Percentiles rank a stretch among this genome's conserved stretches.
These are phyloP conservation scores for Trichoderma brevicompactum DNA, from an alignment of 2,329 filamentous ascomycete species.

Conservation along the genomic window DNA sequence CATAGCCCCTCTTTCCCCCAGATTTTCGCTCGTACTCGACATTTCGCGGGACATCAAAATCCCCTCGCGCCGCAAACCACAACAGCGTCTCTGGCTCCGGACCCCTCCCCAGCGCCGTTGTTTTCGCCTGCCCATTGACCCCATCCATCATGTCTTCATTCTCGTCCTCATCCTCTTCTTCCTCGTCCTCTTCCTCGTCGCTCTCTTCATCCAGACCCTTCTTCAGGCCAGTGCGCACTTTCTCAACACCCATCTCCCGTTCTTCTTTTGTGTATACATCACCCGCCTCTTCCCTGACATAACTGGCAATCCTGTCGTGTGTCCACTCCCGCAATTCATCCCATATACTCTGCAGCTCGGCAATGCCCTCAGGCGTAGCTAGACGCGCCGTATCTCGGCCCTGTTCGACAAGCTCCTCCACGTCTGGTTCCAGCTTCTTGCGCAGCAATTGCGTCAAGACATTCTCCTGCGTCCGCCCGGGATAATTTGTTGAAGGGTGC, in stretches of 20 bases:
- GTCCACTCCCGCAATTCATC: slow-evolving; percentile 49
- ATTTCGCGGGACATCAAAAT: slow-evolving; percentile 51
- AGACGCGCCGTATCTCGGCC: slow-evolving; percentile 56
- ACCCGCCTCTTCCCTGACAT: slow-evolving; percentile 50
- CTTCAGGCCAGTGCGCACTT: slow-evolving; percentile 72
- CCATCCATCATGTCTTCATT: slow-evolving; percentile 37
- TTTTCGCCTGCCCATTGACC: slow-evolving; percentile 31
- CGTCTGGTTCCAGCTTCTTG: slow-evolving; percentile 80
- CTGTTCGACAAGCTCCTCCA: slow-evolving; percentile 73
- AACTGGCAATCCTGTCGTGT: slow-evolving; percentile 46
- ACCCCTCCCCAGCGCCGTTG: slow-evolving; percentile 39
- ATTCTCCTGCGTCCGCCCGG: slow-evolving; percentile 67
- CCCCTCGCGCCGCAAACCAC: slow-evolving; percentile 51
- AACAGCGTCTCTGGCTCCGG: slow-evolving; percentile 54
- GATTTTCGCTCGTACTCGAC: slow-evolving; percentile 49
- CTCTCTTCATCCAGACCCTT: slow-evolving; percentile 57
- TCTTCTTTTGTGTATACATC: slow-evolving; percentile 76
- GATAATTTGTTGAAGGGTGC: slow-evolving; percentile 77
- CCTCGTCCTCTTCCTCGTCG: slow-evolving; percentile 62
- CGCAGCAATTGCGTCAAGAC: slow-evolving; percentile 73
- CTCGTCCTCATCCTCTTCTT: slow-evolving; percentile 54
- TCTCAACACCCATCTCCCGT: slow-evolving; percentile 66
- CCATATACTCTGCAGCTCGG: slow-evolving; percentile 61
- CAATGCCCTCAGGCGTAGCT: slow-evolving; percentile 50
- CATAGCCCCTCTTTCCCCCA: slow-evolving; percentile 40